phyloP scores from a whole-genome alignment of 1,284 basidiomycete species.

The Tilletiopsis washingtonensis region DNA sequence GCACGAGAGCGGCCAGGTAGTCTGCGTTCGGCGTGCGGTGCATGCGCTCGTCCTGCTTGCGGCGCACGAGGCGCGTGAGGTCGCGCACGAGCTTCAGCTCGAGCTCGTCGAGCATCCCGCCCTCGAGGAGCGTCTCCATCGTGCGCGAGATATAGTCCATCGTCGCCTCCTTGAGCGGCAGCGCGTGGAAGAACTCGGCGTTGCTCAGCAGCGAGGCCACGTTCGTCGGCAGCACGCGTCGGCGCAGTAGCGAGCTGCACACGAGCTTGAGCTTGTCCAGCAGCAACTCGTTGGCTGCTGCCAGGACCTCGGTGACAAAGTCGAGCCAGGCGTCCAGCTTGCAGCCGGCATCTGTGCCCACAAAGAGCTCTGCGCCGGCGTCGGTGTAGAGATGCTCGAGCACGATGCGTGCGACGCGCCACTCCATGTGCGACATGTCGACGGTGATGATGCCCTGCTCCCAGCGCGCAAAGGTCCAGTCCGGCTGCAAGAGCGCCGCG shows the following conservation, averaged over 20 bases:
- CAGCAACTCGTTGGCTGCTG: conserved; percentile 78
- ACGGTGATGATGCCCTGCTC: conserved; percentile 58
- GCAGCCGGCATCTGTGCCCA: conserved; percentile 43
- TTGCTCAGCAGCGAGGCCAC: conserved; percentile 74
- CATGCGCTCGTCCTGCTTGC: conserved; percentile 62
- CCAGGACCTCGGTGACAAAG: conserved; percentile 79
- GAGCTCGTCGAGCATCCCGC: conserved; percentile 65
- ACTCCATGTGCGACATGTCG: conserved; percentile 66
- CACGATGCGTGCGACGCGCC: conserved; percentile 69
- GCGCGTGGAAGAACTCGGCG: conserved; percentile 69
- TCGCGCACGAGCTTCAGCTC: conserved; percentile 61
- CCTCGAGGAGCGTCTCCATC: conserved; percentile 80
- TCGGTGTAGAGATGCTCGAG: conserved; percentile 74
- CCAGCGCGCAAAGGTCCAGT: conserved; percentile 67
- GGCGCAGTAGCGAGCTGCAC: conserved; percentile 57
- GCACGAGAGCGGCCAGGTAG: conserved; percentile 58
- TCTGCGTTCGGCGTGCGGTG: conserved; percentile 59
- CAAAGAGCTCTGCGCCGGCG: conserved; percentile 64
- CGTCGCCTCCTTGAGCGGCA: conserved; percentile 62
- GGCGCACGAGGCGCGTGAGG: conserved; percentile 59
- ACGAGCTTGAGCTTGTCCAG: conserved; percentile 75
- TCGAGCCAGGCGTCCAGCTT: conserved; percentile 72
- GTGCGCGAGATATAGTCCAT: conserved; percentile 76
- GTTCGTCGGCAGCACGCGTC: conserved; percentile 66
- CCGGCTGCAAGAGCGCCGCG: conserved; percentile 70